phyloP scores from a whole-genome alignment of 2,329 filamentous ascomycete species.

The Amauroascus verrucosus region DNA sequence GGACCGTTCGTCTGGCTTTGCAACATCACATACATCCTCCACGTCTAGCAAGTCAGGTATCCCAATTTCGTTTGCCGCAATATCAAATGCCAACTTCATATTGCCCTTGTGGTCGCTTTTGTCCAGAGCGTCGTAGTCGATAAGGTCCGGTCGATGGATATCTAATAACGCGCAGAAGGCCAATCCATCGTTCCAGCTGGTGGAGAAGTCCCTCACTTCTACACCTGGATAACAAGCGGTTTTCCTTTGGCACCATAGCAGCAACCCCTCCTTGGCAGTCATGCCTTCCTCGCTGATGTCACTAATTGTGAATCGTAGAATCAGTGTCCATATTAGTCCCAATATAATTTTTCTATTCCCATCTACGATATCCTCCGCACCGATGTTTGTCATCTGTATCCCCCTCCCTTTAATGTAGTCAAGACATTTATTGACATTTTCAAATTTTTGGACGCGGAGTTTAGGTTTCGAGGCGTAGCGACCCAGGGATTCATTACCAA shows the following conservation, averaged over 20 bases:
- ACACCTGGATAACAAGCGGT: conserved; percentile 98
- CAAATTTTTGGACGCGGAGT: conserved; percentile 89
- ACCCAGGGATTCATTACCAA: conserved; percentile 86
- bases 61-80: conserved; percentile 90
- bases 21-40: conserved; percentile 93
- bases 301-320: conserved; percentile 94
- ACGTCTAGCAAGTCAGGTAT: conserved; percentile 94
- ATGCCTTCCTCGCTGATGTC: conserved; percentile 98
- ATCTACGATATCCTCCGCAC: conserved; percentile 95
- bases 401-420: conserved; percentile 84
- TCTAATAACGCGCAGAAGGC: conserved; percentile 94
- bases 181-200: conserved; percentile 93
- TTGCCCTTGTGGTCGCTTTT: conserved; percentile 91
- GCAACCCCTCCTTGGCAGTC: conserved; percentile 89
- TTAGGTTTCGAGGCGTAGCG: conserved; percentile 95
- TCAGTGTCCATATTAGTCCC: conserved; percentile 94
- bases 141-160: conserved; percentile 92
- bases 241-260: conserved; percentile 97
- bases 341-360: conserved; percentile 96
- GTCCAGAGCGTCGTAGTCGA: conserved; percentile 90
- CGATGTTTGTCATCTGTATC: conserved; percentile 97
- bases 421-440: conserved; percentile 93
- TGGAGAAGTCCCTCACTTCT: conserved; percentile 86
- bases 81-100: conserved; percentile 96
- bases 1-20: conserved; percentile 89